These are phyloP conservation scores for Biscogniauxia marginata DNA, from an alignment of 2,329 filamentous ascomycete species.

Conservation along the genomic window DNA sequence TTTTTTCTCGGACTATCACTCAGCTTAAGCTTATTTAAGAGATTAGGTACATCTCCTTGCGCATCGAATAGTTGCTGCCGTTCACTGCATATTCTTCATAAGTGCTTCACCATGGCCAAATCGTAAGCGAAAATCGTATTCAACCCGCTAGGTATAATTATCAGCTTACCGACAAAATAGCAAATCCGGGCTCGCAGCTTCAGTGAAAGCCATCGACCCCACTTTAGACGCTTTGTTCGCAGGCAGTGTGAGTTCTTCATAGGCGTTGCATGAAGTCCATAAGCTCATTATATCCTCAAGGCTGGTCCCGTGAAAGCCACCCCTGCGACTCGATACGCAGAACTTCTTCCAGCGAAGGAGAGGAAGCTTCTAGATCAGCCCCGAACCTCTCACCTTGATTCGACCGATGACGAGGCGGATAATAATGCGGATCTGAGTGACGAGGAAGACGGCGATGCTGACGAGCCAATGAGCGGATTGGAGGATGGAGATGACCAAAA, in stretches of 20 bases:
- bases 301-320: conserved; percentile 50
- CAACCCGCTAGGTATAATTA: neutral
- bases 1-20: neutral
- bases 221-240: conserved; percentile 69
- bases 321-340: conserved; percentile 44
- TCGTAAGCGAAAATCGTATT: conserved; percentile 19
- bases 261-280: conserved; percentile 1
- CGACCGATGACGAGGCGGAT: conserved; percentile 14
- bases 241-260: conserved; percentile 59
- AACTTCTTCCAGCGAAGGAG: conserved; percentile 33
- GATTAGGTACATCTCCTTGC: neutral
- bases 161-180: conserved; percentile 29
- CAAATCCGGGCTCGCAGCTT: conserved; percentile 40
- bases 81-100: neutral
- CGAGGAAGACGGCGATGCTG: conserved; percentile 33
- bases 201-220: conserved; percentile 63
- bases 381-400: conserved; percentile 22
- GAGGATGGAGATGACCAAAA: conserved; percentile 41
- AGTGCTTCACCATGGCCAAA: conserved; percentile 29
- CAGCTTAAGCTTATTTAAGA: neutral
- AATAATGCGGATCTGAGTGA: conserved; percentile 22
- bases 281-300: conserved; percentile 32
- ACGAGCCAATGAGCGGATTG: conserved; percentile 36
- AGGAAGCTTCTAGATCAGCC: conserved; percentile 33
- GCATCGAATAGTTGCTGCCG: neutral